Evolutionary conservation across 225 moss, liverwort and hornwort genomes (phyloP).

Genomic region (Anthoceros angustus): DNA sequence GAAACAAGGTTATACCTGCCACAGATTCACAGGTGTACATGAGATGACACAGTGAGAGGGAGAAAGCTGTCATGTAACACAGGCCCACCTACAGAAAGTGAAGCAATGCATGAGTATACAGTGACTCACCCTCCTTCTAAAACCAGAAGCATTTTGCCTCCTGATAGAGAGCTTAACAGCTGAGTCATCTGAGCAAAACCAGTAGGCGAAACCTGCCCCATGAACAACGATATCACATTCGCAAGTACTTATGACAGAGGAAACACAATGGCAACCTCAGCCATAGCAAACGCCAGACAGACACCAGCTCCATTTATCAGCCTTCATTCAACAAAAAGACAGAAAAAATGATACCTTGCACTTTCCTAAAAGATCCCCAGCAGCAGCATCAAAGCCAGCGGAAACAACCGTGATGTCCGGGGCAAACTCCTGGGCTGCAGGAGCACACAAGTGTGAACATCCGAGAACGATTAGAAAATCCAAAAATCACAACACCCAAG

Average conservation of each 20-base stretch:
- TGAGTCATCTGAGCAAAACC: conserved; percentile 84
- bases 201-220: conserved; percentile 44
- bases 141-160: conserved; percentile 63
- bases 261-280: too few relatives aligned
- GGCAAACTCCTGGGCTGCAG: conserved; percentile 49
- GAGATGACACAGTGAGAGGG: not conserved
- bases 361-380: conserved; percentile 84
- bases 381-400: conserved; percentile 96
- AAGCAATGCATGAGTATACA: not conserved
- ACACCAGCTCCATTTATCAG: not conserved
- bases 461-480: not conserved
- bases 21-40: not conserved
- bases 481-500: not conserved
- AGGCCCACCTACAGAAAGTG: not conserved
- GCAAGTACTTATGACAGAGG: not conserved
- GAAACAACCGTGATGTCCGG: conserved; percentile 77
- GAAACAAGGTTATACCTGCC: conserved; percentile 76
- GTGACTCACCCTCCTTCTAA: conserved; percentile 65
- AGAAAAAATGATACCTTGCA: conserved; percentile 32
- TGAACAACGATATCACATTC: not conserved
- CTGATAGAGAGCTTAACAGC: conserved; percentile 46
- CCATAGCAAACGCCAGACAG: not conserved
- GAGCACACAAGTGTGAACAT: not conserved
- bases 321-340: not conserved
- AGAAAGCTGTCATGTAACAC: not conserved